A percentile compares a stretch with the other conserved stretches of the same genome.
Evolutionary conservation across 2,329 filamentous ascomycete species (phyloP).

Genomic region (Cordyceps sp.): DNA sequence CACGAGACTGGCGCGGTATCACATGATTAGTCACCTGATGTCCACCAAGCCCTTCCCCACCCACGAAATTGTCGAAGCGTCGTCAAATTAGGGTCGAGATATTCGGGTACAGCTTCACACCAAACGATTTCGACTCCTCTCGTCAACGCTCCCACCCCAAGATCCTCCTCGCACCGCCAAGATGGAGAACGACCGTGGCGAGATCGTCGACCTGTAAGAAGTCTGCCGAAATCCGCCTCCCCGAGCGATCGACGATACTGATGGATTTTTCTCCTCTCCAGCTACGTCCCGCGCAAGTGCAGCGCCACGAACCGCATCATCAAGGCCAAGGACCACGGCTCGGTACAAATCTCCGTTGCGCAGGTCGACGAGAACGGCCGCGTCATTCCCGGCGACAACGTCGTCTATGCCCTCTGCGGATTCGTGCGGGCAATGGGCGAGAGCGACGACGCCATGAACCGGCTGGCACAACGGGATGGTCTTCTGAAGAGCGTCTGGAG

Average conservation of each 20-base stretch:
- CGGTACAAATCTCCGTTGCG: constrained; percentile 89
- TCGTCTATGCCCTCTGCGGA: constrained; percentile 91
- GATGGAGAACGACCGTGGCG: constrained; percentile 99
- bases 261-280: constrained; percentile 17
- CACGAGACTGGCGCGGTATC: constrained; percentile 16
- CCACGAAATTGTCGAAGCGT: constrained; percentile 18
- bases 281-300: constrained; percentile 98
- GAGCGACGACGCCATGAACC: constrained; percentile 92
- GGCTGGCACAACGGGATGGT: constrained; percentile 87
- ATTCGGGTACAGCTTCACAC: constrained; percentile 7
- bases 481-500: constrained; percentile 96
- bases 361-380: constrained; percentile 99
- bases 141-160: constrained; percentile 3
- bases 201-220: constrained; percentile 95
- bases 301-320: constrained; percentile 98
- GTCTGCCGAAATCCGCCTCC: too few species aligned
- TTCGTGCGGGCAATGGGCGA: constrained; percentile 98
- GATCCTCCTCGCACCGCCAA: constrained; percentile 25
- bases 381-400: constrained; percentile 84
- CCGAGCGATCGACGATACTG: too few species aligned
- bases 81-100: constrained; percentile 15
- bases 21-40: constrained; percentile 18
- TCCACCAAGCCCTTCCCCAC: constrained; percentile 17
- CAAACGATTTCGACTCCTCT: constrained; percentile 13
- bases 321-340: constrained; percentile 99